Evolutionary conservation across 2,329 filamentous ascomycete species (phyloP).

Genomic region (Penicillium psychrosexuale): DNA sequence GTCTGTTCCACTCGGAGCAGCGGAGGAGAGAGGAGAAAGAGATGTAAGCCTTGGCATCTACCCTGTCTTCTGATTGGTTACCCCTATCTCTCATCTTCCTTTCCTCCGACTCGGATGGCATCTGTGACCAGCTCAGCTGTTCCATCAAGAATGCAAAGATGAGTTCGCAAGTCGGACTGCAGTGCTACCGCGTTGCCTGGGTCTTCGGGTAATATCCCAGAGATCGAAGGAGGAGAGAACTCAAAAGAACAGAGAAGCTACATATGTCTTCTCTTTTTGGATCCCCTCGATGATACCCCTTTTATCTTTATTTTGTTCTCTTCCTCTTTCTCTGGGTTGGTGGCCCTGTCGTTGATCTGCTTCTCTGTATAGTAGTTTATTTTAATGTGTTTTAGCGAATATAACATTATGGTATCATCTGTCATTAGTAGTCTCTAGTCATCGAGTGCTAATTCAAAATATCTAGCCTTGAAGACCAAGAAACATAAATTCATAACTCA

Average conservation of each 20-base stretch:
- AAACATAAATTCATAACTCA: not conserved
- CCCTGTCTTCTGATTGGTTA: not conserved
- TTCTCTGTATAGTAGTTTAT: conserved; percentile 16
- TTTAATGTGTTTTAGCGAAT: conserved; percentile 17
- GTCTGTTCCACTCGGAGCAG: conserved; percentile 61
- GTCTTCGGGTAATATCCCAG: conserved; percentile 1
- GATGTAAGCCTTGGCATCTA: conserved; percentile 11
- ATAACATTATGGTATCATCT: conserved; percentile 1
- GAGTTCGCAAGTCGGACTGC: not conserved
- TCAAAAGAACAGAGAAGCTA: conserved; percentile 2
- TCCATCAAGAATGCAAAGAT: not conserved
- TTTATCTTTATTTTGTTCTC: conserved; percentile 1
- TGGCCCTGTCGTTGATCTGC: conserved; percentile 3
- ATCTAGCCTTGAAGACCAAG: no score
- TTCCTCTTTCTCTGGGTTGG: conserved; percentile 6
- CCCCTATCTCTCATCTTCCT: not conserved
- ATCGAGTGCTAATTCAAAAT: no score
- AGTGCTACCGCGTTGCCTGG: not conserved
- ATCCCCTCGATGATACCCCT: conserved; percentile 19
- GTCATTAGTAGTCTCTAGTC: not conserved
- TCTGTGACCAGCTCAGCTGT: not conserved
- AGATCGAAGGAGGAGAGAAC: conserved; percentile 4
- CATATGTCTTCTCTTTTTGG: not conserved
- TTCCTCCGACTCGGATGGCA: not conserved
- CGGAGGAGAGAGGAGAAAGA: conserved; percentile 20